Evolutionary conservation across 23 red algal species (phyloP).

Genomic region (Gracilaria vermiculophylla): DNA sequence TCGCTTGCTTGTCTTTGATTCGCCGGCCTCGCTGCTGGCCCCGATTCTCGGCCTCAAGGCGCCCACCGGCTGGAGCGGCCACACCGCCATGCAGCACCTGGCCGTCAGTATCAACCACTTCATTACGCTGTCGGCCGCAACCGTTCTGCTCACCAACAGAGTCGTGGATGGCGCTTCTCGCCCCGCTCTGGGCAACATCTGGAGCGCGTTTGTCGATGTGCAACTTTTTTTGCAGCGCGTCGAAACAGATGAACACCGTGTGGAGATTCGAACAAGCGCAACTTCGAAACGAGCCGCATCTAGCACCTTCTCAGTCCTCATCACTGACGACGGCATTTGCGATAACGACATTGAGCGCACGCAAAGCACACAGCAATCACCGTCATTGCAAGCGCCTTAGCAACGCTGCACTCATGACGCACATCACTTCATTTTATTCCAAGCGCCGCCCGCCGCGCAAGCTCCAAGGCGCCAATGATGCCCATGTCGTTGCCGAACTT

Average conservation of each 20-base stretch:
- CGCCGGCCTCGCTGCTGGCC: constrained; percentile 16
- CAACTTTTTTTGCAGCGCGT: constrained; percentile 2
- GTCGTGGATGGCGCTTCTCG: constrained; percentile 16
- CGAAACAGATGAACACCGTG: background rate
- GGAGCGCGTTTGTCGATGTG: constrained; percentile 48
- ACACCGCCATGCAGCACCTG: constrained; percentile 21
- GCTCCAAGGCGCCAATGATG: constrained; percentile 82
- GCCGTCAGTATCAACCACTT: background rate
- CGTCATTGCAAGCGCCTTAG: background rate
- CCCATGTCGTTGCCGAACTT: constrained; percentile 69
- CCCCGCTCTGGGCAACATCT: constrained; percentile 45
- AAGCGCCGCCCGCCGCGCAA: constrained; percentile 63
- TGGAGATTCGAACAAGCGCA: background rate
- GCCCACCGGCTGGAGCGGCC: constrained; percentile 14
- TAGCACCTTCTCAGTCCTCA: background rate
- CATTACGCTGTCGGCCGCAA: background rate
- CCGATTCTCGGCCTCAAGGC: constrained; percentile 32
- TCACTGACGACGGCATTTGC: constrained; percentile 10
- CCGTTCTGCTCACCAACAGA: constrained; percentile 54
- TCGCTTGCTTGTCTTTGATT: constrained; percentile 46
- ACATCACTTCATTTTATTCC: constrained; percentile 10
- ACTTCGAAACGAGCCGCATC: background rate
- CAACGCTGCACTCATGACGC: no score
- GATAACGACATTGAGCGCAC: background rate
- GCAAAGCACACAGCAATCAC: background rate